Evolutionary conservation across 352 stramenopile species (phyloP).

Genomic region (Aphanomyces stellatus): DNA sequence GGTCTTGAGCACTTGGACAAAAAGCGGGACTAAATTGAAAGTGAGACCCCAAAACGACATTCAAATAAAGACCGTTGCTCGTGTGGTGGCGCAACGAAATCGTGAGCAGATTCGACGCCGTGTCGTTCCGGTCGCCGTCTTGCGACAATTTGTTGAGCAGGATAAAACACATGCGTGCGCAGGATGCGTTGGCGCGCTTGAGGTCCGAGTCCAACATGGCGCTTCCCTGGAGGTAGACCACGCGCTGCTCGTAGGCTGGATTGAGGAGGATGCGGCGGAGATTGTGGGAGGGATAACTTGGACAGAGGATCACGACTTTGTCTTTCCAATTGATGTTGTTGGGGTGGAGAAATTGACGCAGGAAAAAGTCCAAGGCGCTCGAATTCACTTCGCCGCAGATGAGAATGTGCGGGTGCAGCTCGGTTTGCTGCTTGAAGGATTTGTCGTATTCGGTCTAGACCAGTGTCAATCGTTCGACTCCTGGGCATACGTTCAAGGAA

Average conservation of each 20-base stretch:
- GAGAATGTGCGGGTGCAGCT: conserved; percentile 56
- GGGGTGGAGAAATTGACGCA: conserved; percentile 66
- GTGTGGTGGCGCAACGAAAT: conserved; percentile 72
- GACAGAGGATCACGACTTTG: conserved; percentile 69
- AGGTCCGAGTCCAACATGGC: conserved; percentile 68
- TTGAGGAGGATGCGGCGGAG: conserved; percentile 58
- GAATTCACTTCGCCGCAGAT: conserved; percentile 77
- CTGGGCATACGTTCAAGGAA: too few relatives aligned
- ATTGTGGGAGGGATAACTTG: conserved; percentile 43
- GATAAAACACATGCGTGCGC: conserved; percentile 58
- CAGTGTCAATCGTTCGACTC: too few relatives aligned
- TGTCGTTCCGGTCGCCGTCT: conserved; percentile 60
- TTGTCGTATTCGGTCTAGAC: conserved; percentile 70
- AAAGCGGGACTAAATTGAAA: conserved; percentile 39
- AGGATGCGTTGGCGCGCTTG: conserved; percentile 40
- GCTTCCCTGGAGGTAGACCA: conserved; percentile 70
- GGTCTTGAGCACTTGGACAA: conserved; percentile 71
- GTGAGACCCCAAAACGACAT: neutral
- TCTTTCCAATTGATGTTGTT: conserved; percentile 48
- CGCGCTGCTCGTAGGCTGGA: conserved; percentile 61
- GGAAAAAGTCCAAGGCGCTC: conserved; percentile 61
- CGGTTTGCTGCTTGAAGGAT: conserved; percentile 49
- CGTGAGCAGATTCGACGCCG: conserved; percentile 58
- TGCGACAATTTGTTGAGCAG: conserved; percentile 70
- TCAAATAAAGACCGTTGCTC: conserved; percentile 31